phyloP scores from a whole-genome alignment of 805 yeast species.

The Barnettozyma sucrosica region DNA sequence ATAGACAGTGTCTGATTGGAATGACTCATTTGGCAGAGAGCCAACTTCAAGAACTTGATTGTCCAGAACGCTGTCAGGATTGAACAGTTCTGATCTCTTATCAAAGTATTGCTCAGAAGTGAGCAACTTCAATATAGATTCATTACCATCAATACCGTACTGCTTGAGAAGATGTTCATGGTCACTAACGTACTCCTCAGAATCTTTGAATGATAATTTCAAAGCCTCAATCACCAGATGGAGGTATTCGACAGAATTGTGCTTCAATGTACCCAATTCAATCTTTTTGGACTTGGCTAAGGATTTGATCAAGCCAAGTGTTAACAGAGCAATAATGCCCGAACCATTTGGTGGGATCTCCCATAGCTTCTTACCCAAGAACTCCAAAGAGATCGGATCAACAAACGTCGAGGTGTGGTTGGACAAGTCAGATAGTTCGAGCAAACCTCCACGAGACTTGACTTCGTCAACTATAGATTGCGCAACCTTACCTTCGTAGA shows the following conservation, averaged over 20 bases:
- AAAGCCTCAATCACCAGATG: slow-evolving; percentile 67
- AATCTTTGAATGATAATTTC: slow-evolving; percentile 68
- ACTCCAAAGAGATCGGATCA: slow-evolving; percentile 53
- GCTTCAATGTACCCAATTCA: slow-evolving; percentile 40
- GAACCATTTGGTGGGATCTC: slow-evolving; percentile 86
- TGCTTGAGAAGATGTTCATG: slow-evolving; percentile 36
- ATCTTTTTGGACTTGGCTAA: slow-evolving; percentile 41
- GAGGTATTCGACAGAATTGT: slow-evolving; percentile 65
- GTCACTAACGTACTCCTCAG: slow-evolving; percentile 69
- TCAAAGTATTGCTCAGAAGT: slow-evolving; percentile 40
- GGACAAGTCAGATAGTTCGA: slow-evolving; percentile 50
- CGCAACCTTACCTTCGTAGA: slow-evolving; percentile 68
- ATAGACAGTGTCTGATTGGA: slow-evolving; percentile 66
- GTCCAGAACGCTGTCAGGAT: slow-evolving; percentile 33
- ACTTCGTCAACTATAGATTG: slow-evolving; percentile 54
- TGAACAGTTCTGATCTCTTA: slow-evolving; percentile 43
- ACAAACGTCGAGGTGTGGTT: slow-evolving; percentile 56
- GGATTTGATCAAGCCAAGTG: slow-evolving; percentile 59
- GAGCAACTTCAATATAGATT: slow-evolving; percentile 38
- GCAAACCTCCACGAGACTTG: slow-evolving; percentile 46
- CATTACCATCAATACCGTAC: slow-evolving; percentile 27
- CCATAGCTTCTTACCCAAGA: slow-evolving; percentile 56
- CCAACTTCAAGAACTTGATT: slow-evolving; percentile 42
- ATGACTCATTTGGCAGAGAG: slow-evolving; percentile 47
- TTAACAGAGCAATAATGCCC: slow-evolving; percentile 68